Evolutionary conservation across 2,329 filamentous ascomycete species (phyloP).

Genomic region (Ophiostoma ulmi): DNA sequence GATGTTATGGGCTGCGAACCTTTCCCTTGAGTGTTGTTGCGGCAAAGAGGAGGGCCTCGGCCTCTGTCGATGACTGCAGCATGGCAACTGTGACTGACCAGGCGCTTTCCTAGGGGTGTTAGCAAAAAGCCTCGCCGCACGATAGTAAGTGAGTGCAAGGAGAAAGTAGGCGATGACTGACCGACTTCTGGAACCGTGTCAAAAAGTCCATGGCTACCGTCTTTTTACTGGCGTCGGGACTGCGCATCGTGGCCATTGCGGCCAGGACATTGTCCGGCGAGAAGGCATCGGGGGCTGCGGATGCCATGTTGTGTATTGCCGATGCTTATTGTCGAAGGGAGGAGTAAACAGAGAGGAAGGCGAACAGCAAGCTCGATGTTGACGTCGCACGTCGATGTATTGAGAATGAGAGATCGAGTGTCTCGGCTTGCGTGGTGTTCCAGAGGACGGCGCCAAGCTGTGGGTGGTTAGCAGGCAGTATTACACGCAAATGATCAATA

Average conservation of each 20-base stretch:
- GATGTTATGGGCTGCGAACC: slow-evolving; percentile 47
- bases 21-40: slow-evolving; percentile 97
- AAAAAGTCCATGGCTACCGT: slow-evolving; percentile 81
- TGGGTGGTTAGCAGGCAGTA: background rate
- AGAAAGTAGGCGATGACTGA: slow-evolving; percentile 44
- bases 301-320: slow-evolving; percentile 2
- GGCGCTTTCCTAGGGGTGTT: slow-evolving; percentile 63
- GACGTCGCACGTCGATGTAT: slow-evolving; percentile 8
- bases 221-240: slow-evolving; percentile 76
- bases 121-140: background rate
- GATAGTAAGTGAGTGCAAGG: slow-evolving; percentile 6
- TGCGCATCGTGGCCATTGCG: slow-evolving; percentile 88
- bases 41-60: slow-evolving; percentile 88
- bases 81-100: slow-evolving; percentile 87
- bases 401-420: background rate
- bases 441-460: background rate
- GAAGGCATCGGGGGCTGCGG: slow-evolving; percentile 54
- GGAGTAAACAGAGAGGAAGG: background rate
- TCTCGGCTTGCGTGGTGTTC: background rate
- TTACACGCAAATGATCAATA: background rate
- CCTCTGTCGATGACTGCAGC: slow-evolving; percentile 72
- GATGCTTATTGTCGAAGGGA: background rate
- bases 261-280: slow-evolving; percentile 70
- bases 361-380: background rate
- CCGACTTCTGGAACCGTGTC: slow-evolving; percentile 96